phyloP scores from a whole-genome alignment of 768 basidiomycete species.

The Trametes gibbosa region DNA sequence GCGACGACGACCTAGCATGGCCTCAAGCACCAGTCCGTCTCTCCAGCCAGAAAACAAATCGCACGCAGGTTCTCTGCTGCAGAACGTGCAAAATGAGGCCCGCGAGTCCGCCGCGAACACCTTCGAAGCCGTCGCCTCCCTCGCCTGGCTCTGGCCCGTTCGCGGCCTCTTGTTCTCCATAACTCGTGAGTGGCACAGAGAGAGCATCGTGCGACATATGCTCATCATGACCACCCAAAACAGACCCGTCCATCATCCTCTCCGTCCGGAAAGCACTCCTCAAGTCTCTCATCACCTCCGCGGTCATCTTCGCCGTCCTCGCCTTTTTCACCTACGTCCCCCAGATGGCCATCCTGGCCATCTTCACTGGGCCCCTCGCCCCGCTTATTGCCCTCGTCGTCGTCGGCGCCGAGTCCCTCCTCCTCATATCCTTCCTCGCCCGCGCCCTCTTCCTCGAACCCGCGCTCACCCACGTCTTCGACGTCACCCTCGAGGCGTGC shows the following conservation, averaged over 20 bases:
- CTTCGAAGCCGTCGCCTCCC: conserved; percentile 21
- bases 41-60: not conserved
- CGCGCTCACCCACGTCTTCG: conserved; percentile 45
- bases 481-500: conserved; percentile 41
- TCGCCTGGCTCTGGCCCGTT: conserved; percentile 33
- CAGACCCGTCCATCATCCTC: conserved; percentile 23
- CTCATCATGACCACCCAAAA: not conserved
- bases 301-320: conserved; percentile 41
- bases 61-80: not conserved
- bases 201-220: no score
- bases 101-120: conserved; percentile 8
- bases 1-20: not conserved
- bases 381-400: conserved; percentile 42
- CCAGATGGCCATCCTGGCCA: conserved; percentile 59
- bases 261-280: conserved; percentile 34
- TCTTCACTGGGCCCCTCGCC: conserved; percentile 64
- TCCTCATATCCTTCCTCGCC: conserved; percentile 43
- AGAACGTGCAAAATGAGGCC: conserved; percentile 19
- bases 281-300: conserved; percentile 39
- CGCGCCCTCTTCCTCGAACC: conserved; percentile 45
- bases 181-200: conserved; percentile 17
- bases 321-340: conserved; percentile 65
- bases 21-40: not conserved
- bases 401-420: conserved; percentile 42
- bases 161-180: conserved; percentile 27